These are phyloP conservation scores for Lipomyces chichibuensis DNA, from an alignment of 805 yeast species.

Conservation along the genomic window DNA sequence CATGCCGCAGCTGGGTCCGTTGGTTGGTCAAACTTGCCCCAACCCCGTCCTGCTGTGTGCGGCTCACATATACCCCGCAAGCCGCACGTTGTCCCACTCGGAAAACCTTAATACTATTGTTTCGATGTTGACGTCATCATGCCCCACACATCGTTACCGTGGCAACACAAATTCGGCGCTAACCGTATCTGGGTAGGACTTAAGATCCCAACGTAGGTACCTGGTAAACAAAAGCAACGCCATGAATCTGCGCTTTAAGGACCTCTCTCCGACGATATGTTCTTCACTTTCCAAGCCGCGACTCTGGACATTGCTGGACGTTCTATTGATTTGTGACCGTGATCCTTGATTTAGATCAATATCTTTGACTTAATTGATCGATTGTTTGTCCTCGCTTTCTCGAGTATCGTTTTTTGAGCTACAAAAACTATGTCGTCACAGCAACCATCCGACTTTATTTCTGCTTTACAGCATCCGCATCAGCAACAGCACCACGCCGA, in stretches of 20 bases:
- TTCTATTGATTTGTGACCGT: too few species aligned
- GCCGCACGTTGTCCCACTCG: background rate
- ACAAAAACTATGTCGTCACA: background rate
- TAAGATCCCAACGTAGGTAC: background rate
- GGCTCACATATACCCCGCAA: background rate
- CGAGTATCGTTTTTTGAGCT: too few species aligned
- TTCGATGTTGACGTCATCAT: too few species aligned
- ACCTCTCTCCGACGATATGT: too few species aligned
- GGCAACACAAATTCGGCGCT: background rate
- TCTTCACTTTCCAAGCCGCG: too few species aligned
- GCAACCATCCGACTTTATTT: background rate
- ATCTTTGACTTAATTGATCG: background rate
- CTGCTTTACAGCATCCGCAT: background rate
- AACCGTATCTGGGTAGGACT: background rate
- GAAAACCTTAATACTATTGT: background rate
- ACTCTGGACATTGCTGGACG: too few species aligned
- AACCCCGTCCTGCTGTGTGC: background rate
- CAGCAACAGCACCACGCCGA: background rate
- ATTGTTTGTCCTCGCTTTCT: background rate
- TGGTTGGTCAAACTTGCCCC: background rate
- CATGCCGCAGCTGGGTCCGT: background rate
- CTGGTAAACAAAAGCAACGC: background rate
- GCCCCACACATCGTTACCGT: background rate
- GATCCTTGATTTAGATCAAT: background rate
- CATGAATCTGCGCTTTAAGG: too few species aligned